Base-by-base conservation (phyloP, 2,329 filamentous ascomycete genomes). In the Grosmannia serpens region DNA sequence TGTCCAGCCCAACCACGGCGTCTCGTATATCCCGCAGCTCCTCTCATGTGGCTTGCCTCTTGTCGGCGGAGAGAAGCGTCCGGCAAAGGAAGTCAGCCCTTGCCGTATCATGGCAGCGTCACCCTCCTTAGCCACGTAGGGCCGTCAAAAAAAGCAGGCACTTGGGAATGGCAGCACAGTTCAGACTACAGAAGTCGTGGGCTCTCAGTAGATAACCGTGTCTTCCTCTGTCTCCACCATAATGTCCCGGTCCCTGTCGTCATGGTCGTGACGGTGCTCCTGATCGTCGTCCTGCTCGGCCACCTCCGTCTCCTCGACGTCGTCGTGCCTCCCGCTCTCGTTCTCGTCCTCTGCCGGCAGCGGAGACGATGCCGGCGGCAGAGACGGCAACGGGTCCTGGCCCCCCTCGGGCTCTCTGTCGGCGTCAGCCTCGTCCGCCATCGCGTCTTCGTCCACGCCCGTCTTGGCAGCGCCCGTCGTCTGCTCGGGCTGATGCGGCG, bases 191-290 rank as follows among this genome's bases (percentile, higher is more conserved):
- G 20, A 49, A 49, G 8, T 22, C 15, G n/a, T 29, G 51, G 51
- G 9, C 38, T 24, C 31, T 80, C 75, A 96, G 75, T 96, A 96
- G 60, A 95, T 92, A 57, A 96, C 89, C 65, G 87, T 91, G 67
- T 96, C 91, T 74, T 96, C 91, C 61, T 90, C 89, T 58, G 87
- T 88, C 70, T 90, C 88, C 57, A 94, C 84, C 64, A 95, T 79
- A 59, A 92, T 85, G 67, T 91, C 88, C 57, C 84, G 87, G 66
- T 91, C 89, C 55, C 84, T 87, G 66, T 91, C 87, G 60, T 87
- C 79, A 64, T 80, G 68, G 60, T 76, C 77, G 66, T 71, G 54
- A 9, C 44, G 44, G 8, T 47, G 38, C n/a, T 15, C 3, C 11
- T 59, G 26, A 7, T 60, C 33, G 15, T 26, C 76, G 59, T 74